Conservation (phyloP, 495 filamentous ascomycete species). For the Pseudevernia furfuracea region DNA sequence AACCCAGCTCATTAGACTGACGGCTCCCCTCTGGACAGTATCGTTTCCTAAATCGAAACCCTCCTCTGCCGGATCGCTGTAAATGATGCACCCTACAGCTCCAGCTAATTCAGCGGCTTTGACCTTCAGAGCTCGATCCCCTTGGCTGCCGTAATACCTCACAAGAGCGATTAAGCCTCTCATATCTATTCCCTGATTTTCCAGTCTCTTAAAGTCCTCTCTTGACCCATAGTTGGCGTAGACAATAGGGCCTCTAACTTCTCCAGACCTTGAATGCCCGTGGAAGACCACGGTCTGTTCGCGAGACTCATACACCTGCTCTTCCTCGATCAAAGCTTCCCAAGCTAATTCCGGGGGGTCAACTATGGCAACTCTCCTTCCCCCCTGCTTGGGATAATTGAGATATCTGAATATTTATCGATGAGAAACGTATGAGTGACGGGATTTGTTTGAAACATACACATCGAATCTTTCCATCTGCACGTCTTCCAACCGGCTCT, state of each 20-base stretch:
- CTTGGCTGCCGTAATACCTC: conserved; percentile 66
- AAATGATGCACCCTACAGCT: conserved; percentile 81
- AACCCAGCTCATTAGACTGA: conserved; percentile 74
- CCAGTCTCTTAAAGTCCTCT: conserved; percentile 68
- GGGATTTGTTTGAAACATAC: conserved; percentile 29
- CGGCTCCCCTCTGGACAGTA: conserved; percentile 74
- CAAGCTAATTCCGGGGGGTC: conserved; percentile 61
- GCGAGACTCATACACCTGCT: conserved; percentile 46
- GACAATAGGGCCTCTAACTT: conserved; percentile 84
- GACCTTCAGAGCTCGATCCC: conserved; percentile 69
- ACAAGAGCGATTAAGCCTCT: conserved; percentile 79
- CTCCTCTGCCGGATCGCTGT: conserved; percentile 79
- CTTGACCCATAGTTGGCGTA: conserved; percentile 89
- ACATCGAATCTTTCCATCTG: conserved; percentile 69
- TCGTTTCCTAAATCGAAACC: conserved; percentile 71
- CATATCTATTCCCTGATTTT: conserved; percentile 61
- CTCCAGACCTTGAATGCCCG: conserved; percentile 78
- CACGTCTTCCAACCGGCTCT: conserved; percentile 63
- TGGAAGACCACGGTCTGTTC: conserved; percentile 72
- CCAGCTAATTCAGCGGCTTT: conserved; percentile 82
- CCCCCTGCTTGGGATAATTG: conserved; percentile 75
- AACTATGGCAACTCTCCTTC: conserved; percentile 73
- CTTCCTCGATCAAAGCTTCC: conserved; percentile 82
- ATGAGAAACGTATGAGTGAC: not conserved
- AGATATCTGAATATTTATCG: conserved; percentile 38